Evolutionary conservation across 305 asterid genomes (phyloP).

Genomic region (Petunia hybrid): DNA sequence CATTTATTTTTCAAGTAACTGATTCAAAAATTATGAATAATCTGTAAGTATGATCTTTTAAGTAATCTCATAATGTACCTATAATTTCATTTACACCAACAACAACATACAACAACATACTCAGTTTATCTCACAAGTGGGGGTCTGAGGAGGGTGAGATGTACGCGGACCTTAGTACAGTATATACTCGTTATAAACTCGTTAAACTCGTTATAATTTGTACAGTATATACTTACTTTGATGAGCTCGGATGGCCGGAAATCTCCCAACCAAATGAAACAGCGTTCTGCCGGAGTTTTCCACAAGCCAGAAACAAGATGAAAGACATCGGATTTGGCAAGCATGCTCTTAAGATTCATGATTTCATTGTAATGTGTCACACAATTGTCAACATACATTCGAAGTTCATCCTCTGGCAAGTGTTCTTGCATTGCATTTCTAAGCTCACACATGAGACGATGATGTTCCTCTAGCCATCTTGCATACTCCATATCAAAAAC

Average conservation of each 20-base stretch:
- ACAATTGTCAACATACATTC: constrained; percentile 63
- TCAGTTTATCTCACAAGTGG: not conserved
- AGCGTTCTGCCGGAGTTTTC: constrained; percentile 91
- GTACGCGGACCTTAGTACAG: too few species aligned
- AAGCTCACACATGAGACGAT: constrained; percentile 74
- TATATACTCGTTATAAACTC: too few species aligned
- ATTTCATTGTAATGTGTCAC: constrained; percentile 72
- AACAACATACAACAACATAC: not conserved
- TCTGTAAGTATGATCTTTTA: not conserved
- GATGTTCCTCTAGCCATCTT: constrained; percentile 90
- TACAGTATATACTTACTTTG: constrained; percentile 55
- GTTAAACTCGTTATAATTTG: not conserved
- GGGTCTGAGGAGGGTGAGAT: too few species aligned
- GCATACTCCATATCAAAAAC: constrained; percentile 82
- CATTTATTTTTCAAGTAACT: not conserved
- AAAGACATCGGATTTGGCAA: constrained; percentile 73
- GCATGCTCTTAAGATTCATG: constrained; percentile 63
- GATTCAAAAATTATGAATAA: not conserved
- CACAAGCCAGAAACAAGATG: constrained; percentile 88
- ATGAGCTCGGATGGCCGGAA: constrained; percentile 88
- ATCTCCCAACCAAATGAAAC: constrained; percentile 95
- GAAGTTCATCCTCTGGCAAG: constrained; percentile 73
- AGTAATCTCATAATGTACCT: not conserved
- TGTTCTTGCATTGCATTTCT: constrained; percentile 70
- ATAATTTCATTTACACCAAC: not conserved